Evolutionary conservation across 148 eudicot genomes (phyloP).

Genomic region (Drosera capensis): DNA sequence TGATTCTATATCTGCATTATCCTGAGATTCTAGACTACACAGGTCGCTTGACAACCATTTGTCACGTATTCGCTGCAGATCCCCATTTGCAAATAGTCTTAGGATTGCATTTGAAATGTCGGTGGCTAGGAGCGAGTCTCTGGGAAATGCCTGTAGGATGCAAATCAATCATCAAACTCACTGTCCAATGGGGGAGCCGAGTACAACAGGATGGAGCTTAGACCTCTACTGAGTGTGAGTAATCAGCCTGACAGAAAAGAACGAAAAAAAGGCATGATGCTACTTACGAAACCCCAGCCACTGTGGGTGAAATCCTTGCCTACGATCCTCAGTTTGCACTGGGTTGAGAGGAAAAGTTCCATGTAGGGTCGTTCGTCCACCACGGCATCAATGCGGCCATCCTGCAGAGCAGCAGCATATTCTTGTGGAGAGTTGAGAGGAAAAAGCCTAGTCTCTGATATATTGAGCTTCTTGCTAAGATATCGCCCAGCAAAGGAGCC

Average conservation of each 20-base stretch:
- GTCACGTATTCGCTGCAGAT: conserved; percentile 88
- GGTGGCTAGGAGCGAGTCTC: conserved; percentile 82
- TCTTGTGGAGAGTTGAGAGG: conserved; percentile 59
- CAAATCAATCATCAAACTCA: neutral
- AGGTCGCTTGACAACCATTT: conserved; percentile 61
- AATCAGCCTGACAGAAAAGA: neutral
- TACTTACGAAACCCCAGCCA: conserved; percentile 97
- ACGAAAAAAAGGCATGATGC: neutral
- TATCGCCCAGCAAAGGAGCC: conserved; percentile 75
- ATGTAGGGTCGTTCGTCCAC: conserved; percentile 81
- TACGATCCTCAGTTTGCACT: conserved; percentile 62
- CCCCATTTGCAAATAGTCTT: conserved; percentile 72
- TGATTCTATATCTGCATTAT: conserved; percentile 59
- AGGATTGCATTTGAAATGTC: conserved; percentile 87
- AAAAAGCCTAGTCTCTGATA: conserved; percentile 52
- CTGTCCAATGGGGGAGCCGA: neutral
- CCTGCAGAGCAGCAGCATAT: conserved; percentile 49
- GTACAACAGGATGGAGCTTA: neutral
- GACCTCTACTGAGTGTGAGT: neutral
- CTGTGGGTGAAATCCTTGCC: conserved; percentile 88
- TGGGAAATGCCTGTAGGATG: conserved; percentile 63
- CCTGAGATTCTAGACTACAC: conserved; percentile 68
- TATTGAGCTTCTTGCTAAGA: conserved; percentile 43
- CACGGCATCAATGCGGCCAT: conserved; percentile 67
- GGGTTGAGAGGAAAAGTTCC: conserved; percentile 69